Percentiles rank a stretch among this genome's conserved stretches.
Conservation (phyloP, 164 flowering plant species). For the Magnolia officinalis region DNA sequence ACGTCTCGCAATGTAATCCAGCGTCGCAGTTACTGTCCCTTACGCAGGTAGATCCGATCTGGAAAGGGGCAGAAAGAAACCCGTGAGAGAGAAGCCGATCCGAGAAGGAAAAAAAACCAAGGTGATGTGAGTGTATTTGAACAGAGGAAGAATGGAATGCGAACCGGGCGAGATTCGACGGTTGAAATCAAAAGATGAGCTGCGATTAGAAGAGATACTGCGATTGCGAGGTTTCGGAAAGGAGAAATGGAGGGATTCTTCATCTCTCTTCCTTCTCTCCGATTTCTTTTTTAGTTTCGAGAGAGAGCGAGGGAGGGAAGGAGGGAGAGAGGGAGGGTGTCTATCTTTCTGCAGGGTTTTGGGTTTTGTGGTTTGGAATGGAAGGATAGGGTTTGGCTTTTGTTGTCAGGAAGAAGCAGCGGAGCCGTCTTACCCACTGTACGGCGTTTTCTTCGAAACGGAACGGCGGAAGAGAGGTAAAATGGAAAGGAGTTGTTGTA, state of each 20-base stretch:
- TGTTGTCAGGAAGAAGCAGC: not conserved
- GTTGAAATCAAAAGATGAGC: not conserved
- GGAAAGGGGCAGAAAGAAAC: not conserved
- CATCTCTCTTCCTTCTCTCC: not conserved
- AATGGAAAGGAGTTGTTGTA: not conserved
- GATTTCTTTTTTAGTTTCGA: not conserved
- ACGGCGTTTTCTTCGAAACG: not conserved
- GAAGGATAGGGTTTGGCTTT: not conserved
- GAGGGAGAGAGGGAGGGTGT: not conserved
- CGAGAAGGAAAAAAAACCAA: not conserved
- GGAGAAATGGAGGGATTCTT: not conserved
- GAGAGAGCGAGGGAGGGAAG: not conserved
- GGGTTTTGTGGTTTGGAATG: not conserved
- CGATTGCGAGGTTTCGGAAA: not conserved
- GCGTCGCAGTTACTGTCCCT: conserved; percentile 49
- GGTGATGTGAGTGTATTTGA: not conserved
- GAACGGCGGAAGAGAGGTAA: not conserved
- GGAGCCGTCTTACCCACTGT: not conserved
- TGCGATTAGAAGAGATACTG: not conserved
- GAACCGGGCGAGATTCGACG: conserved; percentile 2
- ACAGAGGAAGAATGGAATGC: not conserved
- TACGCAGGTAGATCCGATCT: conserved; percentile 63
- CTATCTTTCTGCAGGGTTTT: not conserved
- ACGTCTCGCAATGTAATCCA: conserved; percentile 82
- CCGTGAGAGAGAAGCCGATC: not conserved